Evolutionary conservation across 176 grass and related monocot species (phyloP), one percentile per base, ranked within the genome.

Genomic region (Oryza nivara): DNA sequence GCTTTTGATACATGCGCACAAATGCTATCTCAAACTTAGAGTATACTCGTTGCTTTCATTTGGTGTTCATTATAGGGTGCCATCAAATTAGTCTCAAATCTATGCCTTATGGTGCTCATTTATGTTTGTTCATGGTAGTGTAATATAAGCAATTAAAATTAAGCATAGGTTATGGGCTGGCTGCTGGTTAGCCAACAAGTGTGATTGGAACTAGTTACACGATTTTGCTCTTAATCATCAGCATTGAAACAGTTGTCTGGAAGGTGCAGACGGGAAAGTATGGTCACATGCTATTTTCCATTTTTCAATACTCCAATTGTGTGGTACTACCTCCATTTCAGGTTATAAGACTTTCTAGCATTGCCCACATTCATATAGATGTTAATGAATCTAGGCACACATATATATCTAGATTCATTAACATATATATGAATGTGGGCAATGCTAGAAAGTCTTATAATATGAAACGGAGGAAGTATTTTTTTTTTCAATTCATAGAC

Each of bases 1-100:
- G 12, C 45, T 80, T 86, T 76, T 52, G 70, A 7, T 74, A 80
- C 48, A 71, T 28, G 20, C 2, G 12, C 69, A 81, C 4, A 80
- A 35, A 66, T 40, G 20, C 19, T 81, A 34, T 70, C 3, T 81
- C 65, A 32, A 72, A 65, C 48, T 88, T 25, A 4, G 75, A 48
- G 30, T 70, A 41, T 65, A 65, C 22, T 65, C 75, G 63, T 78
- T 11, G 72, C 15, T 66, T 52, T 14, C 65, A 58, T 44, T n/a
- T 69, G 65, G 15, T 20, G 47, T 69, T 68, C 32, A 68, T 85
- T 78, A 63, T 48, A 64, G 26, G 25, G 20, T 72, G 8, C 25
- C 75, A 70, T 52, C 41, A 19, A 64, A 64, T 11, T 79, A 51
- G 14, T 35, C 48, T 70, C 25, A 56, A 32, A n/a, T 60, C 49